Base-by-base conservation (phyloP, 495 filamentous ascomycete genomes). In the Oidiodendron maius region DNA sequence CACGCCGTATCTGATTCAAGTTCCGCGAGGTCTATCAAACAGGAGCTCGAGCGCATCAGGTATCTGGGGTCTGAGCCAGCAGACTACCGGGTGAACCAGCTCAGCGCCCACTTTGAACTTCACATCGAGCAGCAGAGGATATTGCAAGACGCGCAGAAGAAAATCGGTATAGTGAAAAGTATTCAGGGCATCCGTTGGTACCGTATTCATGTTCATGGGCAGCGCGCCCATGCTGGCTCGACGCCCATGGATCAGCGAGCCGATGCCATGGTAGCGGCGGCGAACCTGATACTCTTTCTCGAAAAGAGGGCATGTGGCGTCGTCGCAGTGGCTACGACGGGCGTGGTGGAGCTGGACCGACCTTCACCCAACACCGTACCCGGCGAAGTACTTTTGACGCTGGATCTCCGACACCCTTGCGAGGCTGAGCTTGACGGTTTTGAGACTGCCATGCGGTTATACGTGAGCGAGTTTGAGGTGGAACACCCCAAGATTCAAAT, bases 121-220 rank as follows among this genome's bases (percentile, higher is more conserved):
- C 87, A 90, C 55, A 91, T 91, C 44, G 86, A 91, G 58, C 86
- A 91, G 62, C 86, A 85, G 0, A 84, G 84, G 13, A 76, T 81
- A 22, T 72, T 91, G 1, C 75, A 87, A 44, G 64, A 69, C 2
- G 68, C 76, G 18, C 64, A 70, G 20, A 74, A 82, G 55, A 80
- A 79, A 28, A 73, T 89, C n/a, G 86, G 85, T 8, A 74, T 89
- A 11, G 86, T 91, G 20, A 74, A 72, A n/a, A 85, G 80, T 24
- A 83, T 86, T 4, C 77, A 81, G 54, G 75, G 72, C 9, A 87
- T 87, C 60, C 76, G 76, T 40, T 89, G 86, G 86, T 81, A 77
- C 61, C 80, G 77, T 3, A 61, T 91, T 9, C 74, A 76, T 21
- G 71, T 89, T 10, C 63, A 64, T 11, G 86, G 86, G 9, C 65